Conservation (phyloP, 2,329 filamentous ascomycete genomes). For the Curvularia sp. region DNA sequence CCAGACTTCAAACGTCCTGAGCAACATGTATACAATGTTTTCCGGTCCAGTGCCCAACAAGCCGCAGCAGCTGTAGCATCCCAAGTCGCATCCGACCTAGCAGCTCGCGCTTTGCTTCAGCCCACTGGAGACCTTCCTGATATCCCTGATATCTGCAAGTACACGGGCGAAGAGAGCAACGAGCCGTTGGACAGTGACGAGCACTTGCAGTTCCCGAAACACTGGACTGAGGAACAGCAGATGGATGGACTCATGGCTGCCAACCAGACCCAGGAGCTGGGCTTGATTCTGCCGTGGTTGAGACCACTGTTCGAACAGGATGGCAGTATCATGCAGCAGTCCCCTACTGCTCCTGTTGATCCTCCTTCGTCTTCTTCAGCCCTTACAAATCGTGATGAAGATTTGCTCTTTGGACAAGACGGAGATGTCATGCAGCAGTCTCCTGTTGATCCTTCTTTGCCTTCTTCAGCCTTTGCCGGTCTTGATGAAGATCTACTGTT, state of each 20-base stretch:
- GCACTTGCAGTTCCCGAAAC: not conserved
- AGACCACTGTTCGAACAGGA: not conserved
- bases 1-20: no score
- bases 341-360: no score
- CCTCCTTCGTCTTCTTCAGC: no score
- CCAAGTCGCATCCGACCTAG: not conserved
- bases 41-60: not conserved
- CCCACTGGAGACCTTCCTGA: not conserved
- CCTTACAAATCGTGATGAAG: no score
- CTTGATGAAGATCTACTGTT: no score
- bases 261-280: not conserved
- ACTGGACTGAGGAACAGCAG: not conserved
- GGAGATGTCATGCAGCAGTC: no score
- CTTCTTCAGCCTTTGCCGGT: no score
- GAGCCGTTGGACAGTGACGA: not conserved
- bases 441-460: no score
- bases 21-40: no score
- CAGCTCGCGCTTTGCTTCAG: not conserved
- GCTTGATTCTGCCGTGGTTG: not conserved
- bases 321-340: not conserved
- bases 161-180: not conserved
- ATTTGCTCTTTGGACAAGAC: no score
- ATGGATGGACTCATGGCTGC: constrained; percentile 10
- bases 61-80: constrained; percentile 1
- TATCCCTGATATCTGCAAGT: constrained; percentile 5